These are phyloP conservation scores for Syzygium aqueum DNA, from an alignment of 345 rosid genomes.

Conservation along the genomic window DNA sequence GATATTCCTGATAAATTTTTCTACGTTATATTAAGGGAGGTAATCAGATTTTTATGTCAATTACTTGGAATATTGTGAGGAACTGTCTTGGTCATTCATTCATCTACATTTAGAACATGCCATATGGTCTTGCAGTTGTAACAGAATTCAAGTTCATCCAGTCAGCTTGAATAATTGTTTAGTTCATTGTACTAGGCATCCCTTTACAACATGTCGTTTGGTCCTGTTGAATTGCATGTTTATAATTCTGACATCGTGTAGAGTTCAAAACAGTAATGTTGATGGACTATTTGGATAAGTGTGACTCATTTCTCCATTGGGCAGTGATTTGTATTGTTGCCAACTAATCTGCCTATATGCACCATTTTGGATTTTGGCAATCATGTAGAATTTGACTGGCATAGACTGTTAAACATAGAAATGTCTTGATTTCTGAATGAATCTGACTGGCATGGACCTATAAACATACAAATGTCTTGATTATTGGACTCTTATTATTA, in stretches of 20 bases:
- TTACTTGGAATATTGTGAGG: background rate
- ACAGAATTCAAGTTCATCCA: background rate
- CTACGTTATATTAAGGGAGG: background rate
- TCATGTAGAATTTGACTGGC: background rate
- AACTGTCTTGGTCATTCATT: background rate
- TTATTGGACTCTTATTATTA: background rate
- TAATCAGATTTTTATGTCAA: background rate
- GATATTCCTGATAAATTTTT: background rate
- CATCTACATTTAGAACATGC: background rate
- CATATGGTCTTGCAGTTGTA: background rate
- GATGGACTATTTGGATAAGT: background rate
- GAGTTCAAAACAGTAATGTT: background rate
- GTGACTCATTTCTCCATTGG: background rate
- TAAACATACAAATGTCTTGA: background rate
- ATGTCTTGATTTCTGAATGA: background rate
- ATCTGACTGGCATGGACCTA: background rate
- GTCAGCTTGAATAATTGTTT: background rate
- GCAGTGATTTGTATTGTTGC: background rate
- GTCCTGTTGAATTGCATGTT: background rate
- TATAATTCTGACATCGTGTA: background rate
- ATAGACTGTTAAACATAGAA: background rate
- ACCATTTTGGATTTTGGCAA: background rate
- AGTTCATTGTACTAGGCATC: background rate
- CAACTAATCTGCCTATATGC: background rate
- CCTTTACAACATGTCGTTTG: background rate